Conservation (phyloP, 2,329 filamentous ascomycete genomes). For the Diaporthe citriasiana region DNA sequence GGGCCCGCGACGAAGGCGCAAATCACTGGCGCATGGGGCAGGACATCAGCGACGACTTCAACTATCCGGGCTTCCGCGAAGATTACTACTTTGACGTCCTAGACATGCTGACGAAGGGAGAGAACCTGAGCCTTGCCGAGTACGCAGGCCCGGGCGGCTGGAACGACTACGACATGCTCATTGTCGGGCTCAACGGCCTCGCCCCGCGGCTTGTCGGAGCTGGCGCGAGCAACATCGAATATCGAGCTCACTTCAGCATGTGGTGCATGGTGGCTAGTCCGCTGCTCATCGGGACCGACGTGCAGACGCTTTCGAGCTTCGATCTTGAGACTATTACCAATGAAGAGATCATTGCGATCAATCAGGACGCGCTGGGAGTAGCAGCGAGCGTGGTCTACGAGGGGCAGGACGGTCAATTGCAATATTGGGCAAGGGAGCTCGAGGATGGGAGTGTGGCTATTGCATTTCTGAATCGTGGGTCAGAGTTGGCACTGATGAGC, state of each 20-base stretch:
- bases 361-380: conserved; percentile 24
- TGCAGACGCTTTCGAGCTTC: conserved; percentile 15
- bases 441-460: conserved; percentile 31
- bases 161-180: conserved; percentile 41
- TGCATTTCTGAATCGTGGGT: conserved; percentile 36
- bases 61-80: conserved; percentile 29
- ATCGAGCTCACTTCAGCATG: conserved; percentile 34
- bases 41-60: conserved; percentile 38
- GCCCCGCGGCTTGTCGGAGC: conserved; percentile 29
- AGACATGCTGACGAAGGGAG: conserved; percentile 48
- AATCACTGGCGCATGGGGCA: conserved; percentile 38
- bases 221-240: conserved; percentile 36
- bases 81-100: conserved; percentile 57
- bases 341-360: conserved; percentile 36
- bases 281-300: conserved; percentile 32
- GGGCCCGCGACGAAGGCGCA: conserved; percentile 37
- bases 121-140: conserved; percentile 27
- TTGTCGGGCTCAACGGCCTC: conserved; percentile 35
- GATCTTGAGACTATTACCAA: conserved; percentile 38
- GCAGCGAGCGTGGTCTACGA: conserved; percentile 30
- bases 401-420: conserved; percentile 22
- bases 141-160: conserved; percentile 35
- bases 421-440: conserved; percentile 36
- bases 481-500: conserved; percentile 26
- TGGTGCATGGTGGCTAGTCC: conserved; percentile 38